Evolutionary conservation across 805 yeast genomes (phyloP).

Genomic region (Metschnikowia reukaufii): DNA sequence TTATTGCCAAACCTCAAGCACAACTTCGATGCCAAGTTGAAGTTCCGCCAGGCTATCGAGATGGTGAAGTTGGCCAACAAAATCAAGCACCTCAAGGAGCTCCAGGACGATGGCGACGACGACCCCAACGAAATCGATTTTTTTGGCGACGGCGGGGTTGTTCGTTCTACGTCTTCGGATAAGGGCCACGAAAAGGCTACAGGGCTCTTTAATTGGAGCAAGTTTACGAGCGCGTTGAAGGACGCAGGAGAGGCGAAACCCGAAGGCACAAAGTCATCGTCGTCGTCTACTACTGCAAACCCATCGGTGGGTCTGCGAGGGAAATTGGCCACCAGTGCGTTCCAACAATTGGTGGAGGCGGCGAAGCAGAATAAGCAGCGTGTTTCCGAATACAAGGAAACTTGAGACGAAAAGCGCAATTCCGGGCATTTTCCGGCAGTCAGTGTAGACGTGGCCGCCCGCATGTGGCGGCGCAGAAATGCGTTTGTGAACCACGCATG

Average conservation of each 20-base stretch:
- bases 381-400: slow-evolving; percentile 22
- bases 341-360: slow-evolving; percentile 69
- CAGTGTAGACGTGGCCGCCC: too few species aligned
- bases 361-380: slow-evolving; percentile 62
- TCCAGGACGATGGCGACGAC: slow-evolving; percentile 59
- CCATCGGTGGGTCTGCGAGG: not conserved
- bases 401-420: not conserved
- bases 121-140: slow-evolving; percentile 48
- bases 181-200: not conserved
- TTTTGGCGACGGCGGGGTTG: slow-evolving; percentile 34
- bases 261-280: too few species aligned
- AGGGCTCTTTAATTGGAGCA: slow-evolving; percentile 32
- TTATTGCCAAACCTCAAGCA: slow-evolving; percentile 78
- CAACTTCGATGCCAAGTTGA: slow-evolving; percentile 80
- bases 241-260: slow-evolving; percentile 13
- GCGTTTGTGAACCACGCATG: too few species aligned
- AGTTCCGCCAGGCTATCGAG: slow-evolving; percentile 83
- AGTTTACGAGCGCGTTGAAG: slow-evolving; percentile 26
- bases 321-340: slow-evolving; percentile 52
- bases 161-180: slow-evolving; percentile 9
- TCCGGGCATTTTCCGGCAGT: too few species aligned
- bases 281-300: not conserved
- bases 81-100: slow-evolving; percentile 64
- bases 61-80: slow-evolving; percentile 79
- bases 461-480: too few species aligned